phyloP scores from a whole-genome alignment of 306 rosid species.

The Hippophae tibetana region DNA sequence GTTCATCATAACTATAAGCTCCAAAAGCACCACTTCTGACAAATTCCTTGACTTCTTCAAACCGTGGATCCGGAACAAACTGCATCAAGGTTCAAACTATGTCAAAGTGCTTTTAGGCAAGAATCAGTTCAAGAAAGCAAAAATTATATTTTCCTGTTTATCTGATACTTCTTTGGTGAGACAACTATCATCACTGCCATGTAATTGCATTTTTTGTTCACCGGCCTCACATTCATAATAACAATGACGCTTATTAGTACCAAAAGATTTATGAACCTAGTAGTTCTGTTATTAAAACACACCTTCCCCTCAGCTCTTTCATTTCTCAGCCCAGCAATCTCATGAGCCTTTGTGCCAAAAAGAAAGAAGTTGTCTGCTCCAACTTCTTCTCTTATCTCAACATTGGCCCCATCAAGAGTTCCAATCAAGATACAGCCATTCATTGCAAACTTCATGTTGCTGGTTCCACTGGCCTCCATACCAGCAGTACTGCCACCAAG shows the following conservation, averaged over 20 bases:
- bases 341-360: constrained; percentile 91
- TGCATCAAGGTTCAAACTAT: constrained; percentile 26
- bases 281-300: constrained; percentile 17
- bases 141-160: not conserved
- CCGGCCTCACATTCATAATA: constrained; percentile 19
- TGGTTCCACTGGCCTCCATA: constrained; percentile 99
- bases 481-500: constrained; percentile 73
- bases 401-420: constrained; percentile 97
- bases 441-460: constrained; percentile 99
- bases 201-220: too few relatives aligned
- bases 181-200: not conserved
- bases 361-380: constrained; percentile 91
- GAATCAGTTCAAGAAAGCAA: not conserved
- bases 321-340: constrained; percentile 82
- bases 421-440: constrained; percentile 93
- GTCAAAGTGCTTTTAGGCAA: constrained; percentile 16
- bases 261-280: constrained; percentile 10
- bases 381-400: constrained; percentile 93
- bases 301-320: constrained; percentile 96
- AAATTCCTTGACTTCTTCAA: constrained; percentile 80
- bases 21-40: constrained; percentile 86
- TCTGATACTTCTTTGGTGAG: not conserved
- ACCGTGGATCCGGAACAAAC: constrained; percentile 88
- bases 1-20: constrained; percentile 52
- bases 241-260: not conserved